Conservation (phyloP, 2,329 filamentous ascomycete species). For the Aspergillus ruber region DNA sequence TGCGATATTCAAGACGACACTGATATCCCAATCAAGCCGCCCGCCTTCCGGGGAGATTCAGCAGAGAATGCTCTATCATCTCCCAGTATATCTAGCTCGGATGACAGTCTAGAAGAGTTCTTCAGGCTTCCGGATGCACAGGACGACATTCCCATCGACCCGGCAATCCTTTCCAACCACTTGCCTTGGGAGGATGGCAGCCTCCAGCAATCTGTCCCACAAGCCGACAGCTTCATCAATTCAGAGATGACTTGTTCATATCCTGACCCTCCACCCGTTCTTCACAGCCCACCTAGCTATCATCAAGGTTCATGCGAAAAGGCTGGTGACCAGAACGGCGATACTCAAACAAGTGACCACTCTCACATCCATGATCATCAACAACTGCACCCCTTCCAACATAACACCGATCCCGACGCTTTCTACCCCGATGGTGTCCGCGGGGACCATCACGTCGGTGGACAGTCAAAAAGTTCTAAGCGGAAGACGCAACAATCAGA, state of each 20-base stretch:
- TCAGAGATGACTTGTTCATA: conserved; percentile 1
- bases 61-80: too few species aligned
- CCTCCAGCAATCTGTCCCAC: conserved; percentile 5
- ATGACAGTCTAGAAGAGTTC: too few species aligned
- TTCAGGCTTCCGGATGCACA: too few species aligned
- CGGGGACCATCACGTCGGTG: neutral
- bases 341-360: neutral
- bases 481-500: conserved; percentile 2
- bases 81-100: too few species aligned
- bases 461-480: conserved; percentile 5
- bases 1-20: too few species aligned
- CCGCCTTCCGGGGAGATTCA: too few species aligned
- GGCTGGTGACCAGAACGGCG: conserved; percentile 1
- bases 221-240: conserved; percentile 5
- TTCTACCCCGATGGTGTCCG: too few species aligned
- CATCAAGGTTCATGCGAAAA: conserved; percentile 2
- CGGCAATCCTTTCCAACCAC: too few species aligned
- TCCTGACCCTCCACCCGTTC: too few species aligned
- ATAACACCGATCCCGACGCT: too few species aligned
- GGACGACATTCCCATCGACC: too few species aligned
- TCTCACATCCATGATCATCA: conserved; percentile 6
- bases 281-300: neutral
- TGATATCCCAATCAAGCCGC: too few species aligned
- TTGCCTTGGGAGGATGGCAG: conserved; percentile 1
- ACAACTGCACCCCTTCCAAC: neutral